Conservation (phyloP, 1,139 yeast genomes). For the Blastobotrys ciferrii region DNA sequence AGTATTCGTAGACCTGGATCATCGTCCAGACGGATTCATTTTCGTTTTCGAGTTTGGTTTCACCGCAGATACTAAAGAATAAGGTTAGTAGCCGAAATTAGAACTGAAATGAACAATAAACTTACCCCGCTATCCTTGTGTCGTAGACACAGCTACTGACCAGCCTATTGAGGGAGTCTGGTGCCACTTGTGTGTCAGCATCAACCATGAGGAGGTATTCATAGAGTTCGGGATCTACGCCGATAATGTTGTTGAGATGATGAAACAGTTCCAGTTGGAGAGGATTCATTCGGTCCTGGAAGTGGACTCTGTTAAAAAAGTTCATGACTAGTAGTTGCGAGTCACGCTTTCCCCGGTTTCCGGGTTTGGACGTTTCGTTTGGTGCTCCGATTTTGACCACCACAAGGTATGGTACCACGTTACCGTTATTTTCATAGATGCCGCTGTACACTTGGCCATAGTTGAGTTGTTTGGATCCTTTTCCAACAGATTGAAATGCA, state of each 20-base stretch:
- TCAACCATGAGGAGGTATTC: constrained; percentile 43
- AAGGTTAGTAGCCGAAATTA: too few species aligned
- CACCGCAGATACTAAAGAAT: constrained; percentile 44
- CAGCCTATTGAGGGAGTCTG: constrained; percentile 39
- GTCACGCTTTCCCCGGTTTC: constrained; percentile 46
- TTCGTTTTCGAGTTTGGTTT: constrained; percentile 42
- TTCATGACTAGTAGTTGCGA: constrained; percentile 43
- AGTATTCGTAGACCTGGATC: constrained; percentile 45
- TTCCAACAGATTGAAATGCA: constrained; percentile 41
- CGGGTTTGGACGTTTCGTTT: constrained; percentile 37
- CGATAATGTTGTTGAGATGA: constrained; percentile 42
- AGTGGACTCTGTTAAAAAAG: constrained; percentile 41
- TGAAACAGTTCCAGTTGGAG: constrained; percentile 43
- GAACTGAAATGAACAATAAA: too few species aligned
- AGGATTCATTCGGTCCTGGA: constrained; percentile 41
- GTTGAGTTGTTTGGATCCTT: constrained; percentile 40
- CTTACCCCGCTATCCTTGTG: too few species aligned
- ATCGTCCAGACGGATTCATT: constrained; percentile 42
- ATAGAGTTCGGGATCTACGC: constrained; percentile 43
- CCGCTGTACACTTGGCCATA: constrained; percentile 43
- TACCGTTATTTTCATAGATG: constrained; percentile 41
- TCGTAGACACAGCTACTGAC: constrained; percentile 41
- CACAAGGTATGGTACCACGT: constrained; percentile 41
- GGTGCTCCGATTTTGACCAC: constrained; percentile 42
- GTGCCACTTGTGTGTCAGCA: constrained; percentile 42